A percentile compares a stretch with the other conserved stretches of the same genome.
Conservation (phyloP, 139 green algal genomes). For the Chlamydomonas sp. region DNA sequence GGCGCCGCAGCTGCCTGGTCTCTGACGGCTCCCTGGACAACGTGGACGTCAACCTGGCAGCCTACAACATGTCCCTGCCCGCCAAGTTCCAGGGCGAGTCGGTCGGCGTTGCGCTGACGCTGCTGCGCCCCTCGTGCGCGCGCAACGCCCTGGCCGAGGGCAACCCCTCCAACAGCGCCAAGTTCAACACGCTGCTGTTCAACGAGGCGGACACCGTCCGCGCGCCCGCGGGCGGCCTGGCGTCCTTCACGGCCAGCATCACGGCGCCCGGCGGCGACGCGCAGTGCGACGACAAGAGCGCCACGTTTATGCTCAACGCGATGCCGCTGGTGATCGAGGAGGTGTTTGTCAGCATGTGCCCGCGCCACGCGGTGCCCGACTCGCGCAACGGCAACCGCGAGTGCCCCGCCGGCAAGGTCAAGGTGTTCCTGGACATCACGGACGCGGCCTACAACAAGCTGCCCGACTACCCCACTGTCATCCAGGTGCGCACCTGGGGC, state of each 20-base stretch:
- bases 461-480: slow-evolving; percentile 7
- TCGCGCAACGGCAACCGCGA: slow-evolving; percentile 20
- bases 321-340: slow-evolving; percentile 15
- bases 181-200: slow-evolving; percentile 26
- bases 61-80: neutral
- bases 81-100: slow-evolving; percentile 2
- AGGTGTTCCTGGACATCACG: slow-evolving; percentile 35
- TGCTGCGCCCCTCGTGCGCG: slow-evolving; percentile 15
- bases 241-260: neutral
- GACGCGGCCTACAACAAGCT: slow-evolving; percentile 11
- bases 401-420: slow-evolving; percentile 28
- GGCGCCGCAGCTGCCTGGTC: slow-evolving; percentile 13
- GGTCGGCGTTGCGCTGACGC: slow-evolving; percentile 22
- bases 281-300: slow-evolving; percentile 15
- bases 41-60: neutral
- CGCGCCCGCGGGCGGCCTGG: slow-evolving; percentile 12
- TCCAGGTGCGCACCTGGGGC: slow-evolving; percentile 2
- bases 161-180: neutral
- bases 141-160: neutral
- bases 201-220: slow-evolving; percentile 31
- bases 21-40: neutral
- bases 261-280: neutral
- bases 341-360: slow-evolving; percentile 28
- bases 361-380: slow-evolving; percentile 29
- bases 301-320: slow-evolving; percentile 31